A percentile compares a stretch with the other conserved stretches of the same genome.
phyloP scores from a whole-genome alignment of 2,329 filamentous ascomycete genomes.

The Epichloe gansuensis region DNA sequence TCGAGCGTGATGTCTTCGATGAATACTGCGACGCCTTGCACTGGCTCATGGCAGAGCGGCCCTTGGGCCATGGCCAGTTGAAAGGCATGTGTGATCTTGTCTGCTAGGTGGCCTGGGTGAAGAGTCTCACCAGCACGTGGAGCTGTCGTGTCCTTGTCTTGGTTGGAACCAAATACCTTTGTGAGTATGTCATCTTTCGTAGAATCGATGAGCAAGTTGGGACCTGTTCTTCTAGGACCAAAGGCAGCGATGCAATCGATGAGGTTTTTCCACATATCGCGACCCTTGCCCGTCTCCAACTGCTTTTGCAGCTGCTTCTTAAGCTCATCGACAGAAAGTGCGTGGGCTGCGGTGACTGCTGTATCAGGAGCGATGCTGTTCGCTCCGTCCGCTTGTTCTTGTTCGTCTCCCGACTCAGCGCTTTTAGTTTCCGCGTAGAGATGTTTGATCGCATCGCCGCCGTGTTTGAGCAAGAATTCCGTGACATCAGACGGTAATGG shows the following conservation, averaged over 20 bases:
- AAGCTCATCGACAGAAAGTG: constrained; percentile 63
- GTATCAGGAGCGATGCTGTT: constrained; percentile 38
- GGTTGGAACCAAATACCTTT: constrained; percentile 46
- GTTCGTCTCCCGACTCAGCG: constrained; percentile 18
- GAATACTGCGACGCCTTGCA: constrained; percentile 86
- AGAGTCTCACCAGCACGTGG: constrained; percentile 36
- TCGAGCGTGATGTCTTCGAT: constrained; percentile 64
- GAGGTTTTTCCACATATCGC: constrained; percentile 60
- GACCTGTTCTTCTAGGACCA: constrained; percentile 70
- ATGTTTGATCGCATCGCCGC: constrained; percentile 60
- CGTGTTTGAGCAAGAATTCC: constrained; percentile 73
- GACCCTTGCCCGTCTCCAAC: constrained; percentile 60
- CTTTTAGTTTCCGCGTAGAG: constrained; percentile 58
- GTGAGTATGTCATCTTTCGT: constrained; percentile 60
- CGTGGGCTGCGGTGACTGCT: constrained; percentile 44
- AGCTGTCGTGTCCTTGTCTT: constrained; percentile 18
- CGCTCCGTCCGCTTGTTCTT: constrained; percentile 19
- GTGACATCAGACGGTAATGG: constrained; percentile 70
- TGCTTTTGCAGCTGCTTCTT: constrained; percentile 54
- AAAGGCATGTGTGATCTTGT: constrained; percentile 89
- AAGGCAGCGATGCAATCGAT: constrained; percentile 81
- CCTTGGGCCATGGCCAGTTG: constrained; percentile 83
- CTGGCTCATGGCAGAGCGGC: constrained; percentile 81
- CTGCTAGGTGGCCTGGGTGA: constrained; percentile 57
- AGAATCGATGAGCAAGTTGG: constrained; percentile 78